phyloP scores from a whole-genome alignment of 129 eudicot genomes.

The Smallanthus sonchifolius region DNA sequence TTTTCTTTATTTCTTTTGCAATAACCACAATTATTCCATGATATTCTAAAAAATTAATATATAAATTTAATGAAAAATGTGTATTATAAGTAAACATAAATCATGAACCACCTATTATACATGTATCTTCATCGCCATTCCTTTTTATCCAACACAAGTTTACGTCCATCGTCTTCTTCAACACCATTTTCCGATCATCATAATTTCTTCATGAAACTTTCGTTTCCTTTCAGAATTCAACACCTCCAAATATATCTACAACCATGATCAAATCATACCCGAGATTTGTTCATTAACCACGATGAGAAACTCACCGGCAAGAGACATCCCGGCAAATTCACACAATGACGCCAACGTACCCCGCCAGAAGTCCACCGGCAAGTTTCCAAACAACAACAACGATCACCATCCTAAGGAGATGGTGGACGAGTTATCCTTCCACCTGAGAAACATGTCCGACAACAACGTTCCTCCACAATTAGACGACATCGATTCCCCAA shows the following conservation, averaged over 20 bases:
- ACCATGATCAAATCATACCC: background rate
- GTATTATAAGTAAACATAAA: constrained; percentile 9
- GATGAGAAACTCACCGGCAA: constrained; percentile 16
- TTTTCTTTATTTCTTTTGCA: background rate
- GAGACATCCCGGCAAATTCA: constrained; percentile 17
- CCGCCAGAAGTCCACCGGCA: constrained; percentile 13
- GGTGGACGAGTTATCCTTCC: constrained; percentile 36
- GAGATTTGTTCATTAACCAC: background rate
- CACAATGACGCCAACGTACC: constrained; percentile 19
- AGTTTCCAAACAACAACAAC: constrained; percentile 12
- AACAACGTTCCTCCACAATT: background rate
- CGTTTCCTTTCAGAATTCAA: background rate
- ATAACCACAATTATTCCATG: background rate
- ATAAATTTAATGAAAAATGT: background rate
- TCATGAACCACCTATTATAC: constrained; percentile 32
- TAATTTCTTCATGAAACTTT: background rate
- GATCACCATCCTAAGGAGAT: constrained; percentile 10
- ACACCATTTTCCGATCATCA: constrained; percentile 18
- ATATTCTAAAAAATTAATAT: background rate
- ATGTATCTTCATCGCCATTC: constrained; percentile 31
- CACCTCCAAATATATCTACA: background rate
- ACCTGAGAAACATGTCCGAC: constrained; percentile 28
- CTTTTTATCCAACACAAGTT: constrained; percentile 21
- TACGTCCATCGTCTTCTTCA: constrained; percentile 21
- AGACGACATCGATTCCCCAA: constrained; percentile 23